Base-by-base conservation (phyloP, 2,329 filamentous ascomycete genomes). In the Microsporum canis region DNA sequence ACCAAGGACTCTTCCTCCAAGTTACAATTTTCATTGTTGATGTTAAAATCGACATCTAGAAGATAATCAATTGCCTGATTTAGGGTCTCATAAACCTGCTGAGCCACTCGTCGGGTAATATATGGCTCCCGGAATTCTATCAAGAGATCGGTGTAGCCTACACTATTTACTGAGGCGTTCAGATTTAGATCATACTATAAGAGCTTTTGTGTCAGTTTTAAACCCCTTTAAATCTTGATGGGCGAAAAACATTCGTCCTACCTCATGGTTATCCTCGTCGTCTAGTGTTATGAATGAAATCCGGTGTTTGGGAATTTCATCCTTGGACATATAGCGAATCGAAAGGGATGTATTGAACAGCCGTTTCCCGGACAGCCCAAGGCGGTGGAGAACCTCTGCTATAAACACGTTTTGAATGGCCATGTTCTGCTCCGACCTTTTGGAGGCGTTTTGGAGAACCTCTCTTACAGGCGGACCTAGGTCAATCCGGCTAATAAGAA, bases 401-500 rank as follows among this genome's bases (percentile, higher is more conserved):
- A 43, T 73, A 76, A 73, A 72, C 0, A 74, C 71, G 61, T 89
- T 84, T 69, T 88, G 83, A 67, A 86, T 80, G 0, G 83, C 81
- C 4, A 87, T 85, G 65, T 83, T 80, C 2, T 77, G 72, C 0
- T 83, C 76, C 0, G 79, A 81, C 60, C 80, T 76, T 36, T 82
- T 74, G 38, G 87, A 83, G 1, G 87, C 77, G 1, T 74, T 71
- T 45, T 81, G 75, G 2, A 88, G 72, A 63, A 81, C 87, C 51
- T 83, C 76, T 0, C 70, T 67, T 1, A 76, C 69, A 3, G 70
- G 69, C 49, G 74, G 69, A 8, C 69, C 68, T 39, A 80, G 67
- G 43, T 70, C 66, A 2, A 80, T 63, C 1, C 78, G 72, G 10
- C 76, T 73, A 10, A 71, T 70, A 0, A 74, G 68, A 3, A 72